Percentiles rank a stretch among this genome's conserved stretches.
These are phyloP conservation scores for Ascochyta lentis DNA, from an alignment of 2,329 filamentous ascomycete species.

Conservation along the genomic window DNA sequence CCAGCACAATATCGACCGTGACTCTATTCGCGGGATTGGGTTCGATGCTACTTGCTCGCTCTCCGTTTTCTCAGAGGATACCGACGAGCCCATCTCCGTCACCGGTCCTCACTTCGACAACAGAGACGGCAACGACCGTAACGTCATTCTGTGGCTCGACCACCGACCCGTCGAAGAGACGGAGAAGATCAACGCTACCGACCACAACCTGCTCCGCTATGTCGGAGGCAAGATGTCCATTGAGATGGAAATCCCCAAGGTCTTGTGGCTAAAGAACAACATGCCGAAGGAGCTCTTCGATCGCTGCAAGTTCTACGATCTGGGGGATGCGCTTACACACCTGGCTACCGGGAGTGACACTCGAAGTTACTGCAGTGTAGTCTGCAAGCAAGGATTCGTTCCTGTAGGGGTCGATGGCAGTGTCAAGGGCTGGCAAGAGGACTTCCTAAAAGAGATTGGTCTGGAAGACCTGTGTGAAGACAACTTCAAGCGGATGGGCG, in stretches of 20 bases:
- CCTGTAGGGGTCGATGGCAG: slow-evolving; percentile 97
- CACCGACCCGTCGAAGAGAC: slow-evolving; percentile 92
- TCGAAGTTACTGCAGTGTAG: slow-evolving; percentile 91
- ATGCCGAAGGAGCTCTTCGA: slow-evolving; percentile 92
- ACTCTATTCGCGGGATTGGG: slow-evolving; percentile 84
- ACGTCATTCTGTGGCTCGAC: slow-evolving; percentile 97
- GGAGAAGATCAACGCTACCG: slow-evolving; percentile 88
- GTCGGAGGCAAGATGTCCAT: slow-evolving; percentile 98
- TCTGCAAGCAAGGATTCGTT: slow-evolving; percentile 96
- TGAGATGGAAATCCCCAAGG: slow-evolving; percentile 99
- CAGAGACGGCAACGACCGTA: slow-evolving; percentile 81
- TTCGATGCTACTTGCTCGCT: slow-evolving; percentile 99
- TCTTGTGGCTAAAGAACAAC: slow-evolving; percentile 97
- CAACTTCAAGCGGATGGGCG: slow-evolving; percentile 91
- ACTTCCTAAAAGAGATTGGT: slow-evolving; percentile 87
- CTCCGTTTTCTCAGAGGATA: slow-evolving; percentile 86
- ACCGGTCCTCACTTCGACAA: slow-evolving; percentile 84
- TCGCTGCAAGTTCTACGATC: slow-evolving; percentile 95
- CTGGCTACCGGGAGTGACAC: slow-evolving; percentile 91
- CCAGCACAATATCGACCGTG: slow-evolving; percentile 79
- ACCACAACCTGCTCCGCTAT: slow-evolving; percentile 92
- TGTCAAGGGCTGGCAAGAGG: slow-evolving; percentile 97
- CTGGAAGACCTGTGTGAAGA: slow-evolving; percentile 84
- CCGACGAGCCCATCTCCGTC: slow-evolving; percentile 88
- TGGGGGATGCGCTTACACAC: slow-evolving; percentile 91